Base-by-base conservation (phyloP, 2,329 filamentous ascomycete species). In the Aspergillus arachidicola region DNA sequence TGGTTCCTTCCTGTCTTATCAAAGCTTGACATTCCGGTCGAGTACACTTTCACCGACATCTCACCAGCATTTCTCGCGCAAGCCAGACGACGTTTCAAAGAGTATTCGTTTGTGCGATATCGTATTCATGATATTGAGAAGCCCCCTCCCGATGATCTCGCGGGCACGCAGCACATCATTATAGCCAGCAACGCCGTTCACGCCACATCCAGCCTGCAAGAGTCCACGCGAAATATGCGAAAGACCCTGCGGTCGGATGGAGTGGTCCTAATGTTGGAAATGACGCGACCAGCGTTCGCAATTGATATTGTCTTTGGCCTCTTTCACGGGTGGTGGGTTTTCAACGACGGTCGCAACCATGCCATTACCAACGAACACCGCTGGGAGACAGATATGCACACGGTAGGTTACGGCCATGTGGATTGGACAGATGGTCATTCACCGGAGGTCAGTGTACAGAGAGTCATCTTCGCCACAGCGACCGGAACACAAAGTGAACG, bases 11-110 rank as follows among this genome's bases (percentile, higher is more conserved):
- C 69, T 0, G 34, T 69, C 0, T 66, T 82, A 0, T 66, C 68
- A 7, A 58, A 59, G 2, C 66, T 73, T 1, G 71, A 64, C 10
- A 65, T 78, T 1, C 51, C 69, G 1, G 65, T 81, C 16, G 69
- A 76, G 50, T 82, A 81, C 64, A 78, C 73, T 0, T 79, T 80
- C 60, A 80, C 75, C 1, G 80, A 82, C 54, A 66, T 81, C 0
- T 74, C 78, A 0, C 57, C 73, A 0, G 74, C 75, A 0, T 69
- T 81, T 11, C 72, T 82, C 2, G 71, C 75, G 0, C 71, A 70
- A 4, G 77, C 78, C 0, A 70, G 69, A 50, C 70, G 71, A 36
- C 68, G 68, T 46, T 77, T 76, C 63, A 72, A 69, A 6, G 60
- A 71, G 2, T 72, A 75, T 26, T 58, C 69, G 0, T 57, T 71